A percentile compares a stretch with the other conserved stretches of the same genome.
These are phyloP conservation scores for Marasmius tenuissimus DNA, from an alignment of 1,284 basidiomycete genomes.

Conservation along the genomic window DNA sequence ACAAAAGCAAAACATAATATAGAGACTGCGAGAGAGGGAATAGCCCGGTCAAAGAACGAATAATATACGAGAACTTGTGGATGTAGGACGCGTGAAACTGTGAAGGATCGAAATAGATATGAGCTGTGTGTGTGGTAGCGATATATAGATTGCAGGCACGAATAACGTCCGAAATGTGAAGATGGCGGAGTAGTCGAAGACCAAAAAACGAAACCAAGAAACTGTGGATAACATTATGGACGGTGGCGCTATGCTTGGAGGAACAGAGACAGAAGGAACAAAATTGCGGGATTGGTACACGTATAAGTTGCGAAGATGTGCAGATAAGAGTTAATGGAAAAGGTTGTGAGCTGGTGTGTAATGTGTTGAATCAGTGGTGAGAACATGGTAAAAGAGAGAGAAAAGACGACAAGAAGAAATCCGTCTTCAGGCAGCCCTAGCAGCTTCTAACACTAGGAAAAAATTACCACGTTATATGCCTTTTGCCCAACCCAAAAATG, in stretches of 20 bases:
- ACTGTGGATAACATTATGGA: neutral
- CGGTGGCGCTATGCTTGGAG: neutral
- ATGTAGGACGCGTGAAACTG: neutral
- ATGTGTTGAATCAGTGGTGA: neutral
- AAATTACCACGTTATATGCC: too few relatives aligned
- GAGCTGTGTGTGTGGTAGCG: neutral
- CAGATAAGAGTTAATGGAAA: neutral
- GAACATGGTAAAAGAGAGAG: neutral
- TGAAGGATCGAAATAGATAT: constrained; percentile 1
- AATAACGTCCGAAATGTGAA: neutral
- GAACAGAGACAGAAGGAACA: neutral
- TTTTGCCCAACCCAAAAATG: too few relatives aligned
- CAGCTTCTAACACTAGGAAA: too few relatives aligned
- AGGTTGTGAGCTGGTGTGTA: neutral
- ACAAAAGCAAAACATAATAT: neutral
- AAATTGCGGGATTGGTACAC: constrained; percentile 2
- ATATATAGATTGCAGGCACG: constrained; percentile 3
- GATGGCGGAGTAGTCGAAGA: neutral
- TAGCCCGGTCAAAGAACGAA: neutral
- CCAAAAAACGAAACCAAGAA: neutral
- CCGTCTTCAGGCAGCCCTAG: constrained; percentile 32
- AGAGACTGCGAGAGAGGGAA: neutral
- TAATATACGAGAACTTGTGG: constrained; percentile 1
- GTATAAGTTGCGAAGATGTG: constrained; percentile 2
- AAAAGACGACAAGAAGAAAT: neutral